Conservation (phyloP, 2,329 filamentous ascomycete species). For the Cercospora beticola region DNA sequence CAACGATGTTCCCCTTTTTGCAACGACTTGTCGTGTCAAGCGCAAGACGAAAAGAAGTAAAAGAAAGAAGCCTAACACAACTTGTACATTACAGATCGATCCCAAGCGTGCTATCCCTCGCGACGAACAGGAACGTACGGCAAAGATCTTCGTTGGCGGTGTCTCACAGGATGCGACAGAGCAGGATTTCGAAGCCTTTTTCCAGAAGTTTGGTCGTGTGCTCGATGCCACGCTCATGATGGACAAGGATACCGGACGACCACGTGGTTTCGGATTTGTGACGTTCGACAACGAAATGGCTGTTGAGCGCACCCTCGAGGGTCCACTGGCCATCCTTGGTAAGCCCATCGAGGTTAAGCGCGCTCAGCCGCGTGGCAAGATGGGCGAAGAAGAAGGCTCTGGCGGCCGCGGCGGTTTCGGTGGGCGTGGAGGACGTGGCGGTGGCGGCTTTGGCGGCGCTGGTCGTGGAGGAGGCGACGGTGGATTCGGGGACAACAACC, state of each 20-base stretch:
- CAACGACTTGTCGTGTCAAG: not conserved
- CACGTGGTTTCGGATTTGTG: slow-evolving; percentile 94
- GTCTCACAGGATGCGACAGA: slow-evolving; percentile 97
- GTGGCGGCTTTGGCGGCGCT: slow-evolving; percentile 29
- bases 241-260: slow-evolving; percentile 98
- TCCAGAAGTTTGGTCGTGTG: slow-evolving; percentile 92
- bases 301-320: slow-evolving; percentile 84
- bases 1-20: not conserved
- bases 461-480: slow-evolving; percentile 36
- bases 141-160: slow-evolving; percentile 97
- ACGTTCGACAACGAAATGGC: slow-evolving; percentile 96
- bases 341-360: slow-evolving; percentile 99
- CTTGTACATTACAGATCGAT: slow-evolving; percentile 69
- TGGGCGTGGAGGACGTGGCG: slow-evolving; percentile 26
- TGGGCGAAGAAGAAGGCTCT: slow-evolving; percentile 79
- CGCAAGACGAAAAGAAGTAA: not conserved
- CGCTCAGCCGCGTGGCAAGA: slow-evolving; percentile 89
- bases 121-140: slow-evolving; percentile 96
- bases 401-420: slow-evolving; percentile 35
- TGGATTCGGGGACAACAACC: slow-evolving; percentile 38
- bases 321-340: slow-evolving; percentile 85
- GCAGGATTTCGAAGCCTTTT: slow-evolving; percentile 93
- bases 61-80: slow-evolving; percentile 21
- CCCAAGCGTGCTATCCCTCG: slow-evolving; percentile 95
- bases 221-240: slow-evolving; percentile 99